Percentiles rank a stretch among this genome's conserved stretches.
Evolutionary conservation across 768 basidiomycete species (phyloP).

Genomic region (Coprinopsis sp.): DNA sequence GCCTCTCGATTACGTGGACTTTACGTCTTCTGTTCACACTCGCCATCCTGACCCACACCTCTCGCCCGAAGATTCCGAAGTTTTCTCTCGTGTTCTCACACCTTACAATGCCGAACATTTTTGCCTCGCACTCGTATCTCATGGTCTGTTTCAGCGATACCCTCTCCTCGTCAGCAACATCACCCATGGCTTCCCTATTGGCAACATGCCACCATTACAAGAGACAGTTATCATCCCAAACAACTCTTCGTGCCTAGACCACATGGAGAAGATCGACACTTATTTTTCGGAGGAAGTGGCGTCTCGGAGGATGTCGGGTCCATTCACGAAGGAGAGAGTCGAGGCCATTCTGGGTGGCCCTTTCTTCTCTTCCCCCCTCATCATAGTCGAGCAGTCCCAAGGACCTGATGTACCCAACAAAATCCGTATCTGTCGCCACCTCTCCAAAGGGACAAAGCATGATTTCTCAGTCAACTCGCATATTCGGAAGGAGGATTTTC

Average conservation of each 20-base stretch:
- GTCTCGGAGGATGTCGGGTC: constrained; percentile 21
- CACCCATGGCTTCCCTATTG: constrained; percentile 27
- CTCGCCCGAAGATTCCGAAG: constrained; percentile 3
- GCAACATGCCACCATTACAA: constrained; percentile 22
- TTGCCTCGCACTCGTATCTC: constrained; percentile 15
- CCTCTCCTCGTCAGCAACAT: constrained; percentile 27
- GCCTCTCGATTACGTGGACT: too few relatives aligned
- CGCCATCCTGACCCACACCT: too few relatives aligned
- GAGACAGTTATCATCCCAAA: constrained; percentile 19
- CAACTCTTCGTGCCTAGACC: constrained; percentile 10
- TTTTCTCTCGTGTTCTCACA: constrained; percentile 22
- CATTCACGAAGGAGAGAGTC: constrained; percentile 12
- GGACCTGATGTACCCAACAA: constrained; percentile 20
- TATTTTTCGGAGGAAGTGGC: constrained; percentile 19
- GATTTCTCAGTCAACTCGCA: constrained; percentile 19
- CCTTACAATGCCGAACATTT: constrained; percentile 30
- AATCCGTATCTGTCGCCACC: constrained; percentile 21
- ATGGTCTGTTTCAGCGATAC: constrained; percentile 20
- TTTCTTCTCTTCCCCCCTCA: constrained; percentile 26
- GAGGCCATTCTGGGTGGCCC: constrained; percentile 22
- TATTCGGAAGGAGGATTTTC: constrained; percentile 22
- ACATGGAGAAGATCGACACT: constrained; percentile 11
- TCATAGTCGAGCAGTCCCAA: constrained; percentile 21
- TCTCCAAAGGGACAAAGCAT: constrained; percentile 17
- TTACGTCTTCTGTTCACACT: too few relatives aligned